These are phyloP conservation scores for Suillus subalutaceus DNA, from an alignment of 768 basidiomycete species.

Conservation along the genomic window DNA sequence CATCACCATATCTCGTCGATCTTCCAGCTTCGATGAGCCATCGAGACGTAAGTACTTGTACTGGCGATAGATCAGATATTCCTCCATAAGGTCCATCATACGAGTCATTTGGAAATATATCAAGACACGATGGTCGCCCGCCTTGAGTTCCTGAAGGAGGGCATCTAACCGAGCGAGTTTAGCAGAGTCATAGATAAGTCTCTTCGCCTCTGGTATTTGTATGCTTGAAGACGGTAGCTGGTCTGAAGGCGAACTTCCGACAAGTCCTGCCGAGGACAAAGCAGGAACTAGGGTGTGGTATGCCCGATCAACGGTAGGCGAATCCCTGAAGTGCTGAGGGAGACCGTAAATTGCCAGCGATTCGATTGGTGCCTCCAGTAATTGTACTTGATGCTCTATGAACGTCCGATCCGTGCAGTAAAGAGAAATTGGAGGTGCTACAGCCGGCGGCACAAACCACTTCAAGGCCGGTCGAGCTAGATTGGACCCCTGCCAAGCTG, in stretches of 20 bases:
- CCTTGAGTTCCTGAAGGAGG: conserved; percentile 90
- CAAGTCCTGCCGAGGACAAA: conserved; percentile 66
- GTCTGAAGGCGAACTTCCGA: conserved; percentile 63
- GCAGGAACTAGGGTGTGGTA: conserved; percentile 59
- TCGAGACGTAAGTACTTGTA: conserved; percentile 94
- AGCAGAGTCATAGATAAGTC: conserved; percentile 94
- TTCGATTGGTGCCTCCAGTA: conserved; percentile 72
- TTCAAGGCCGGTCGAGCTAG: conserved; percentile 78
- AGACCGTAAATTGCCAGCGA: conserved; percentile 82
- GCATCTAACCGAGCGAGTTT: conserved; percentile 91
- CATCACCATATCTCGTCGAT: conserved; percentile 98
- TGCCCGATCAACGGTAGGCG: conserved; percentile 47
- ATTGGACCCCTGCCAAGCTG: conserved; percentile 74
- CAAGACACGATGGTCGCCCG: conserved; percentile 89
- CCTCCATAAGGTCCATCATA: conserved; percentile 99
- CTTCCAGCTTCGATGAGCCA: conserved; percentile 92
- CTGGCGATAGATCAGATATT: conserved; percentile 95
- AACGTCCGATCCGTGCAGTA: conserved; percentile 79
- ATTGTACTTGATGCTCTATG: conserved; percentile 63
- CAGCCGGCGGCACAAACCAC: conserved; percentile 84
- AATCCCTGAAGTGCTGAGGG: conserved; percentile 67
- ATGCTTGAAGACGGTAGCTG: conserved; percentile 84
- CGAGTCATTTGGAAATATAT: conserved; percentile 99
- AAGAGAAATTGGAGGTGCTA: conserved; percentile 82
- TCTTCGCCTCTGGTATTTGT: conserved; percentile 93